Evolutionary conservation across 164 flowering plant genomes (phyloP).

Genomic region (Tinospora cordifolia): DNA sequence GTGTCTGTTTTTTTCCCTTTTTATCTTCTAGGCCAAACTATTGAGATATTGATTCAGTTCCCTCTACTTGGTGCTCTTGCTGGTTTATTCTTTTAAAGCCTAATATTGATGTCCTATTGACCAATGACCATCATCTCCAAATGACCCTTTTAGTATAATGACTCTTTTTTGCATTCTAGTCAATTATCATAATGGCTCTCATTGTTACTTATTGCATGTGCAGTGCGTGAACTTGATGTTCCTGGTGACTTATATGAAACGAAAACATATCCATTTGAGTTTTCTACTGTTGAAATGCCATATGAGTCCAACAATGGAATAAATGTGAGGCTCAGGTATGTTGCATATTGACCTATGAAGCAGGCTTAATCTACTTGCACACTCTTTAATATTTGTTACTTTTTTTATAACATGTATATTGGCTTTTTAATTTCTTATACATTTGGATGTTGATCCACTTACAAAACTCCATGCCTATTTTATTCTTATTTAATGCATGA

Average conservation of each 20-base stretch:
- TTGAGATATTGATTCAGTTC: neutral
- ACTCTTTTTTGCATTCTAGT: neutral
- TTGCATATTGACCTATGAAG: neutral
- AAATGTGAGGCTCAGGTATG: slow-evolving; percentile 92
- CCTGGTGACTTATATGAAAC: slow-evolving; percentile 95
- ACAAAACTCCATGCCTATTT: too few relatives aligned
- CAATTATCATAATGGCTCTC: neutral
- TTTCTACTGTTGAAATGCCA: slow-evolving; percentile 98
- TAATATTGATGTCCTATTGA: neutral
- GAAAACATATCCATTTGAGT: slow-evolving; percentile 88
- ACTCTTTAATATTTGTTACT: neutral
- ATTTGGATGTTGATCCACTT: too few relatives aligned
- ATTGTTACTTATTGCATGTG: slow-evolving; percentile 18
- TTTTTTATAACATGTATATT: neutral
- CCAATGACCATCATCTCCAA: neutral
- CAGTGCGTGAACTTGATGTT: slow-evolving; percentile 94
- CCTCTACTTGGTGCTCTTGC: neutral
- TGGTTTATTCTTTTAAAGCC: neutral
- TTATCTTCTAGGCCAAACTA: neutral
- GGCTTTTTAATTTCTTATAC: too few relatives aligned
- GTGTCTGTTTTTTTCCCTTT: too few relatives aligned
- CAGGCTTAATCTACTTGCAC: neutral
- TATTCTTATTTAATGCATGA: too few relatives aligned
- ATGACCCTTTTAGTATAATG: neutral
- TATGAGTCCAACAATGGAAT: slow-evolving; percentile 92